Percentiles rank a stretch among this genome's conserved stretches.
Conservation (phyloP, 75 land plant species). For the Cupressus sempervirens region DNA sequence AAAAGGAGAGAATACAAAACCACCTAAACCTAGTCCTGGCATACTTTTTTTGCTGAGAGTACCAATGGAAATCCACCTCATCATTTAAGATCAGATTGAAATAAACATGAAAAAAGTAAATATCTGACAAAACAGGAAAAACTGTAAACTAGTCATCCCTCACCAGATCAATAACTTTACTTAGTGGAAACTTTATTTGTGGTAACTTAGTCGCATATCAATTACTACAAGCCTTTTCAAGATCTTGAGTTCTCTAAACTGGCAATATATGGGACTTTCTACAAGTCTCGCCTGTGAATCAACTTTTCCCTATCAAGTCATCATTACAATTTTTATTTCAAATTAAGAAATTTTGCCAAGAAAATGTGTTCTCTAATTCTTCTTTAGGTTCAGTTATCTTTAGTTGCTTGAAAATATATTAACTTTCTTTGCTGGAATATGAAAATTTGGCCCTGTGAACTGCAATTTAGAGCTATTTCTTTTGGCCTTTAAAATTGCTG, state of each 20-base stretch:
- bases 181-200: no score
- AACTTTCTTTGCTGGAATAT: no score
- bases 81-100: not conserved
- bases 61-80: not conserved
- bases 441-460: no score
- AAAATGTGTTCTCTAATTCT: no score
- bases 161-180: not conserved
- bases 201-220: not conserved
- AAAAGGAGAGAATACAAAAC: not conserved
- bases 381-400: no score
- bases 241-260: not conserved
- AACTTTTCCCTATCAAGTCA: no score
- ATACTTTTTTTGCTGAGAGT: not conserved
- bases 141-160: not conserved
- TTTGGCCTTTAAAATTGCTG: no score
- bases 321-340: no score
- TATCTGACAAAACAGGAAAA: not conserved
- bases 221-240: not conserved
- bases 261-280: not conserved
- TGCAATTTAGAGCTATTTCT: no score
- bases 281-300: not conserved
- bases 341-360: no score
- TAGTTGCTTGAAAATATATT: no score
- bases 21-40: not conserved
- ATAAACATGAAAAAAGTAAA: not conserved